A percentile compares a stretch with the other conserved stretches of the same genome.
Evolutionary conservation across 163 green algal species (phyloP).

Genomic region (Chlamydomonas reinhardtii): DNA sequence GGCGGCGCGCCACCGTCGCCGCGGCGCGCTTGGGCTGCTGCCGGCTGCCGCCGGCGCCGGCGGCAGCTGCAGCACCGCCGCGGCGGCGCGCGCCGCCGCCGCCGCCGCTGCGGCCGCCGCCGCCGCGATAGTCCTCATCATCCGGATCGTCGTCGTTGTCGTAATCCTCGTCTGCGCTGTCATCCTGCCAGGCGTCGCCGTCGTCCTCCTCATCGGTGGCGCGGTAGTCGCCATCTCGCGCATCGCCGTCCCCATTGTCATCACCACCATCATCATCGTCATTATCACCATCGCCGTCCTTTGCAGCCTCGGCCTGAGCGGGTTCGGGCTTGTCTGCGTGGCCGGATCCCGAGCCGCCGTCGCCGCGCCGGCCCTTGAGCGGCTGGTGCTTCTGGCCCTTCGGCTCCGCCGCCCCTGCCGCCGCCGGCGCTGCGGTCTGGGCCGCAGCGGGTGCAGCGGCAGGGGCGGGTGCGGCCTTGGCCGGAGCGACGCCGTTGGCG

Average conservation of each 20-base stretch:
- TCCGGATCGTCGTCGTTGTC: neutral
- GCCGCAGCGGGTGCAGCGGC: too few species aligned
- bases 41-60: too few species aligned
- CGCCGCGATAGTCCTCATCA: neutral
- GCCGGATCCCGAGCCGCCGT: neutral
- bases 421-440: too few species aligned
- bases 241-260: neutral
- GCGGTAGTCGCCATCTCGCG: neutral
- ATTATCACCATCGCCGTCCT: neutral
- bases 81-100: neutral
- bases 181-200: slow-evolving; percentile 16
- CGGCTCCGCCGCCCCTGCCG: too few species aligned
- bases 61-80: neutral
- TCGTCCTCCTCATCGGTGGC: neutral
- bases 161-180: neutral
- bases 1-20: too few species aligned
- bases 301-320: too few species aligned
- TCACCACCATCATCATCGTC: too few species aligned
- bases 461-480: too few species aligned
- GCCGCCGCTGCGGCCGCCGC: neutral
- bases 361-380: neutral
- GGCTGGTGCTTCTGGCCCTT: neutral
- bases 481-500: too few species aligned
- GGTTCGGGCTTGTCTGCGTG: neutral
- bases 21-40: too few species aligned